These are phyloP conservation scores for Spergularia marina DNA, from an alignment of 148 eudicot genomes.

Conservation along the genomic window DNA sequence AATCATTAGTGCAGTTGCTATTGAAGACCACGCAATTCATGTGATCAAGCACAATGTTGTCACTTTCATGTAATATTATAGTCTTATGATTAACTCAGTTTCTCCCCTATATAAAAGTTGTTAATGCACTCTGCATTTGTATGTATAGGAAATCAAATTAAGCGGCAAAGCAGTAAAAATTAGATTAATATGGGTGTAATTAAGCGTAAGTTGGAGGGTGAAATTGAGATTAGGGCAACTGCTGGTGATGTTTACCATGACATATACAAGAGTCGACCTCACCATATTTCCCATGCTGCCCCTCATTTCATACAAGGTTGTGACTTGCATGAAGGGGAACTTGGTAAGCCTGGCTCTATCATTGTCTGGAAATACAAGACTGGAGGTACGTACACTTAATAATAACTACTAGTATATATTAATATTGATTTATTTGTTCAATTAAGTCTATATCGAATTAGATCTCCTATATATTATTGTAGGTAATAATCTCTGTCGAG, in stretches of 20 bases:
- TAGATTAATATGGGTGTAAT: not conserved
- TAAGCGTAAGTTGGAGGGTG: slow-evolving; percentile 19
- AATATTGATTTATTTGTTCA: no score
- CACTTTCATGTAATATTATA: not conserved
- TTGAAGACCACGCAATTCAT: slow-evolving; percentile 12
- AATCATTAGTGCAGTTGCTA: not conserved
- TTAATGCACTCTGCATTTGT: no score
- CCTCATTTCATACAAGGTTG: slow-evolving; percentile 21
- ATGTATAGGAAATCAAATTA: no score
- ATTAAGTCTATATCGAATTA: no score
- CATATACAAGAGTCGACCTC: slow-evolving; percentile 10
- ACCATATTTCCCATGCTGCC: slow-evolving; percentile 13
- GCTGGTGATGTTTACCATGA: slow-evolving; percentile 21
- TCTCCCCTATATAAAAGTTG: no score
- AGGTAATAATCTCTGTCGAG: no score
- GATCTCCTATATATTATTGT: no score
- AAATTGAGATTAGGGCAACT: slow-evolving; percentile 16
- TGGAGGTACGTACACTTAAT: not conserved
- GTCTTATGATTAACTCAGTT: no score
- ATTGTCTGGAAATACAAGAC: slow-evolving; percentile 12
- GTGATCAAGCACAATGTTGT: not conserved
- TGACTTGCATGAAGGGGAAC: slow-evolving; percentile 20
- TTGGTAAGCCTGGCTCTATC: slow-evolving; percentile 18
- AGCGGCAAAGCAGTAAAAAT: no score
- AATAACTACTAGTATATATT: no score